Evolutionary conservation across 2,329 filamentous ascomycete species (phyloP).

Genomic region (Fusarium verticillioides): DNA sequence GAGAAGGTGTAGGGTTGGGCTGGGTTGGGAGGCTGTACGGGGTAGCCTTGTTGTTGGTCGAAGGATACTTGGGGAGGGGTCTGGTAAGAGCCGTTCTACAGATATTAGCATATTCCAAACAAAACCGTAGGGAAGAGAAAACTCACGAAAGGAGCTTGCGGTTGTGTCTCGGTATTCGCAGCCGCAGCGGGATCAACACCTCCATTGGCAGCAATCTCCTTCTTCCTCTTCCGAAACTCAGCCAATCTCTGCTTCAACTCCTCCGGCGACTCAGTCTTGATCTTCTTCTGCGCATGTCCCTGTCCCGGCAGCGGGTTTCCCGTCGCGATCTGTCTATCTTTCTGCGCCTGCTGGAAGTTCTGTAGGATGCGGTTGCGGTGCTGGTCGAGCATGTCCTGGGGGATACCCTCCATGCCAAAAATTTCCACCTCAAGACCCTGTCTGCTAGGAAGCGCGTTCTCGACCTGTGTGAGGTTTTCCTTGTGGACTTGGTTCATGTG

Average conservation of each 20-base stretch:
- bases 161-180: conserved; percentile 58
- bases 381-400: conserved; percentile 82
- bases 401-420: conserved; percentile 98
- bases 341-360: conserved; percentile 86
- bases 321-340: conserved; percentile 81
- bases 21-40: conserved; percentile 38
- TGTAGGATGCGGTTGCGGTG: conserved; percentile 89
- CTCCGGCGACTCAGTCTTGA: conserved; percentile 78
- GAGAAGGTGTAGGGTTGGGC: conserved; percentile 49
- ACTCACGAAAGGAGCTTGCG: conserved; percentile 69
- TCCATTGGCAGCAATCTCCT: conserved; percentile 65
- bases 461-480: conserved; percentile 85
- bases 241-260: conserved; percentile 85
- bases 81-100: conserved; percentile 52
- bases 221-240: conserved; percentile 77
- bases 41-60: conserved; percentile 42
- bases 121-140: fast-evolving
- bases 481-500: conserved; percentile 99
- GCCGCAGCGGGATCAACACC: conserved; percentile 49
- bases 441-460: conserved; percentile 90
- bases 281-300: conserved; percentile 66
- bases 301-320: conserved; percentile 83
- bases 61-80: conserved; percentile 24
- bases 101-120: conserved; percentile 42
- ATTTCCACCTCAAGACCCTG: conserved; percentile 92